phyloP scores from a whole-genome alignment of 1,139 yeast genomes.

The Magnusiomyces fungicola region DNA sequence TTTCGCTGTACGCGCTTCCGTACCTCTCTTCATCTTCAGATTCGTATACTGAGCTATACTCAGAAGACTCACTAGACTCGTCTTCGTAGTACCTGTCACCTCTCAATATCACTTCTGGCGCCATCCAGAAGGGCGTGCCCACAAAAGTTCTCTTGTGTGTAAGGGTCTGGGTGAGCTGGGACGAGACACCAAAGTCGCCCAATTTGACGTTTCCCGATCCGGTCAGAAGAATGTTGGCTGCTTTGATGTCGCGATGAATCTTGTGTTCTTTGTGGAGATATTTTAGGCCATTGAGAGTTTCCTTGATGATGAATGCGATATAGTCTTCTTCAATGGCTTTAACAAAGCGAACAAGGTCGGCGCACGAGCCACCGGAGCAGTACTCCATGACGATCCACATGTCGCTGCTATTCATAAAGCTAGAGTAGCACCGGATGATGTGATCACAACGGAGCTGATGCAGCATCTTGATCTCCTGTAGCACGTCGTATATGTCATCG shows the following conservation, averaged over 20 bases:
- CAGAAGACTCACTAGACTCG: background rate
- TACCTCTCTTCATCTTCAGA: background rate
- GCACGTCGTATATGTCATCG: constrained; percentile 60
- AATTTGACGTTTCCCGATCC: constrained; percentile 71
- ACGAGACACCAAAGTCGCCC: constrained; percentile 96
- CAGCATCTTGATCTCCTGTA: constrained; percentile 70
- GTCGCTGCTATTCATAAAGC: constrained; percentile 53
- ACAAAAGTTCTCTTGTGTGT: constrained; percentile 84
- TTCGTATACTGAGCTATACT: background rate
- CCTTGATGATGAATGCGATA: constrained; percentile 31
- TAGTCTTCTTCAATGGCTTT: constrained; percentile 13
- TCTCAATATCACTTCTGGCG: constrained; percentile 67
- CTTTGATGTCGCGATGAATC: constrained; percentile 81
- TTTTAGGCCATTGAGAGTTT: constrained; percentile 57
- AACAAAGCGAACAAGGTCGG: constrained; percentile 43
- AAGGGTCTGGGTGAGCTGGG: constrained; percentile 71
- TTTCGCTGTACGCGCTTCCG: background rate
- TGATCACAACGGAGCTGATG: constrained; percentile 56
- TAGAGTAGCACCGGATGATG: constrained; percentile 56
- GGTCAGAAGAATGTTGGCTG: constrained; percentile 72
- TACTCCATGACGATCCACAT: constrained; percentile 91
- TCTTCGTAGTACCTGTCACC: background rate
- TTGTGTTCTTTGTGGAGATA: constrained; percentile 73
- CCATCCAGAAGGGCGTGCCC: constrained; percentile 99
- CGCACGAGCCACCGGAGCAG: constrained; percentile 88